phyloP scores from a whole-genome alignment of 2,329 filamentous ascomycete species.

The Penicillium vulpinum region DNA sequence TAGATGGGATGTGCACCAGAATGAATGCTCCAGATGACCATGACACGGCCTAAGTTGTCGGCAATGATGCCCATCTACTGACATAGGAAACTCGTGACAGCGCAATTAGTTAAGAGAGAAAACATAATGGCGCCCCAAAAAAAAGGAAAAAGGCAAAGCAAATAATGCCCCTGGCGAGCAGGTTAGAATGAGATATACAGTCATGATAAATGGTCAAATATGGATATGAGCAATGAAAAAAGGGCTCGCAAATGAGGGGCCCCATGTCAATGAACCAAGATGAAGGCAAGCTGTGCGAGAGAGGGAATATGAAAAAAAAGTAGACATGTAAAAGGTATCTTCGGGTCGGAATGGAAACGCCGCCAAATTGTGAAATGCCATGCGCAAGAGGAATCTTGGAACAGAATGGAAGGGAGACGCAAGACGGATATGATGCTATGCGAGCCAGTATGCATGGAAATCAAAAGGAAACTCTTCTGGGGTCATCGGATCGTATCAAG shows the following conservation, averaged over 20 bases:
- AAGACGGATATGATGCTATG: slow-evolving; percentile 40
- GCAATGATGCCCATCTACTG: slow-evolving; percentile 28
- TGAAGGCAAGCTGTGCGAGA: slow-evolving; percentile 12
- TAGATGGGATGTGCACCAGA: slow-evolving; percentile 20
- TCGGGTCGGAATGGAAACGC: slow-evolving; percentile 38
- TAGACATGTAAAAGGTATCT: slow-evolving; percentile 41
- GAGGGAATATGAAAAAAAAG: slow-evolving; percentile 13
- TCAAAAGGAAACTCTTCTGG: slow-evolving; percentile 30
- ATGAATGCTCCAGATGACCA: slow-evolving; percentile 24
- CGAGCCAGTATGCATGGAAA: slow-evolving; percentile 38
- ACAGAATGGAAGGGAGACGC: slow-evolving; percentile 24
- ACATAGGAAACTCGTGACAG: slow-evolving; percentile 39
- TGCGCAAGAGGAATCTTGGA: slow-evolving; percentile 32
- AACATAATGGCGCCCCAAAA: slow-evolving; percentile 12
- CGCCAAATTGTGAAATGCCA: slow-evolving; percentile 41
- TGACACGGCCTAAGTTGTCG: slow-evolving; percentile 16
- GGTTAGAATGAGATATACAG: slow-evolving; percentile 24
- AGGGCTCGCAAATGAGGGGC: slow-evolving; percentile 6
- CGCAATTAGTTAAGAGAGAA: slow-evolving; percentile 24
- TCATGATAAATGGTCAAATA: slow-evolving; percentile 18
- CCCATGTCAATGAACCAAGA: slow-evolving; percentile 7
- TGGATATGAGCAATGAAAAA: slow-evolving; percentile 12
- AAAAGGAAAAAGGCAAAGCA: slow-evolving; percentile 8
- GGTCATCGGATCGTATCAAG: slow-evolving; percentile 33
- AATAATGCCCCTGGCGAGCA: slow-evolving; percentile 13